Percentiles rank a stretch among this genome's conserved stretches.
Evolutionary conservation across 306 rosid genomes (phyloP).

Genomic region (Casuarina cunninghamiana): DNA sequence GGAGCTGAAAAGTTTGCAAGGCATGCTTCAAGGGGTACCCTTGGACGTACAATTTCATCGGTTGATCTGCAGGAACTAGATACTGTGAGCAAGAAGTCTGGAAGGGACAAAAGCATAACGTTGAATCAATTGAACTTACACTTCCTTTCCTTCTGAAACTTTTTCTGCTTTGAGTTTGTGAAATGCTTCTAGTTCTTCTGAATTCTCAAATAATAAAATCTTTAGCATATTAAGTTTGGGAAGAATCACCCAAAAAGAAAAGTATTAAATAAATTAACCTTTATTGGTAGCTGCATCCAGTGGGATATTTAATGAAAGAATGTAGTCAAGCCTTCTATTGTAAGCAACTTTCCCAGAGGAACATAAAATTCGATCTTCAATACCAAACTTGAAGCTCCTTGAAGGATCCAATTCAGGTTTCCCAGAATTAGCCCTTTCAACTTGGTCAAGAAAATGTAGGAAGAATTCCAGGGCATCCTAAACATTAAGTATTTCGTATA

Average conservation of each 20-base stretch:
- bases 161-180: constrained; percentile 71
- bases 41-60: constrained; percentile 87
- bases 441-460: constrained; percentile 94
- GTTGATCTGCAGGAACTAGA: constrained; percentile 49
- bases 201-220: constrained; percentile 38
- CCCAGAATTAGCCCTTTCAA: constrained; percentile 70
- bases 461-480: constrained; percentile 99
- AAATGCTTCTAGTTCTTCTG: constrained; percentile 81
- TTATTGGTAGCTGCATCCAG: constrained; percentile 83
- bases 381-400: constrained; percentile 88
- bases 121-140: constrained; percentile 57
- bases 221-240: constrained; percentile 21
- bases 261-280: constrained; percentile 42
- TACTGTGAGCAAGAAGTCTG: constrained; percentile 33
- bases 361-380: constrained; percentile 90
- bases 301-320: constrained; percentile 90
- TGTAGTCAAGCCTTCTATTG: constrained; percentile 82
- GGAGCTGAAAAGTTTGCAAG: constrained; percentile 80
- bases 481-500: constrained; percentile 22
- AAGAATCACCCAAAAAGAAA: constrained; percentile 11
- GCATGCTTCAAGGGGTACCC: constrained; percentile 95
- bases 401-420: constrained; percentile 73
- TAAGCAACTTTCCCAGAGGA: constrained; percentile 96
- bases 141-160: constrained; percentile 78
- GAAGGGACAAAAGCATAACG: constrained; percentile 21